These are phyloP conservation scores for Amoeboaphelidium protococcarum DNA, from an alignment of 371 early-diverging fungal genomes.

Conservation along the genomic window DNA sequence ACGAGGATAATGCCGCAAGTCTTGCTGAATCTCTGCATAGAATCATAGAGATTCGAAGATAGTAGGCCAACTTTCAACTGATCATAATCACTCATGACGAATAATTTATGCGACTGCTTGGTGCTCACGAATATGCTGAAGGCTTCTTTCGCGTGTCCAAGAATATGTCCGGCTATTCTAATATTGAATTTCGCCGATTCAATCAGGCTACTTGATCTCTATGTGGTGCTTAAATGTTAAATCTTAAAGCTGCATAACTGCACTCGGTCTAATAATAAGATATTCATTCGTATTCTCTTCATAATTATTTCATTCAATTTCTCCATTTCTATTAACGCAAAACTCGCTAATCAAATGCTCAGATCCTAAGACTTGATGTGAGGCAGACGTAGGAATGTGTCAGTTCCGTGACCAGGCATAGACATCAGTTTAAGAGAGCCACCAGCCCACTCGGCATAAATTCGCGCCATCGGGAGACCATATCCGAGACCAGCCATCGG, in stretches of 20 bases:
- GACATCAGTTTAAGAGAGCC: slow-evolving; percentile 61
- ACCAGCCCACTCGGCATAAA: slow-evolving; percentile 35
- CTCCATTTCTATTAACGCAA: too few relatives aligned
- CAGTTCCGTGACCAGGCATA: slow-evolving; percentile 66
- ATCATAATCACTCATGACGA: slow-evolving; percentile 99
- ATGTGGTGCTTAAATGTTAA: too few relatives aligned
- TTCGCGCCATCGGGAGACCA: slow-evolving; percentile 67
- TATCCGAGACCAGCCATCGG: slow-evolving; percentile 41
- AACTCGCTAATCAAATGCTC: too few relatives aligned
- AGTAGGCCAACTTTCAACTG: slow-evolving; percentile 82
- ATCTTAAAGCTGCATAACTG: too few relatives aligned
- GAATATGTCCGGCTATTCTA: slow-evolving; percentile 21
- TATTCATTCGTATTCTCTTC: too few relatives aligned
- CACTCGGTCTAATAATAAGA: too few relatives aligned
- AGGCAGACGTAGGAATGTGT: slow-evolving; percentile 63
- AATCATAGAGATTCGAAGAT: slow-evolving; percentile 43
- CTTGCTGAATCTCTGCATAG: slow-evolving; percentile 60
- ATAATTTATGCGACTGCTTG: slow-evolving; percentile 68
- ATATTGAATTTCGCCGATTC: too few relatives aligned
- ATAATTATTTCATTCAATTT: too few relatives aligned
- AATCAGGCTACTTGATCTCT: too few relatives aligned
- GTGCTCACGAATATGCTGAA: slow-evolving; percentile 45
- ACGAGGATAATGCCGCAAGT: slow-evolving; percentile 71
- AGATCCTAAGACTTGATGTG: too few relatives aligned
- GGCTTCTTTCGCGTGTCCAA: slow-evolving; percentile 58